These are phyloP conservation scores for Nicotiana attenuata DNA, from an alignment of 257 asterid species.

Conservation along the genomic window DNA sequence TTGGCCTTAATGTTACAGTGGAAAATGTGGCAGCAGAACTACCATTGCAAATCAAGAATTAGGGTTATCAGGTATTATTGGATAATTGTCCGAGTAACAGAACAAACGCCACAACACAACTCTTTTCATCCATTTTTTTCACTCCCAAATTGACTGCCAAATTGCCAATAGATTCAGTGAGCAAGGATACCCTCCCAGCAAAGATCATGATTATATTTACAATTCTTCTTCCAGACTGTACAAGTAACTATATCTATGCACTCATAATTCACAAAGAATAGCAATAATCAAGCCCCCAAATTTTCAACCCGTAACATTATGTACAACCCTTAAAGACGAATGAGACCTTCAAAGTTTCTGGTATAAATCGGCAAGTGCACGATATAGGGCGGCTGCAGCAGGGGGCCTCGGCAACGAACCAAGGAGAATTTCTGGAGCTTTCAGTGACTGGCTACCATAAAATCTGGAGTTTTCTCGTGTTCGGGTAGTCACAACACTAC, in stretches of 20 bases:
- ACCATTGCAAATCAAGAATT: neutral
- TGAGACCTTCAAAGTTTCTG: conserved; percentile 29
- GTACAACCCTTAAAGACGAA: neutral
- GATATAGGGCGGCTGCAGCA: conserved; percentile 83
- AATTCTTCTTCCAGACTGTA: conserved; percentile 4
- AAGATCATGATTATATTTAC: neutral
- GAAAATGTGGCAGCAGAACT: neutral
- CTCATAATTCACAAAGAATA: conserved; percentile 9
- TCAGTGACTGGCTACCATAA: conserved; percentile 73
- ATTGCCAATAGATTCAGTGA: neutral
- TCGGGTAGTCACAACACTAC: conserved; percentile 81
- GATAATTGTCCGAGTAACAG: neutral
- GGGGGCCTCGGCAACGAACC: conserved; percentile 90
- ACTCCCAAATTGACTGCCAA: neutral
- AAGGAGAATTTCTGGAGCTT: conserved; percentile 63
- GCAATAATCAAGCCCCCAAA: conserved; percentile 1
- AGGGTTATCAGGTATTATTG: neutral
- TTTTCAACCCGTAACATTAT: neutral
- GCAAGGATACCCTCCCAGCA: neutral
- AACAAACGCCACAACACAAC: neutral
- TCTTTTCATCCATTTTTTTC: neutral
- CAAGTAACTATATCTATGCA: neutral
- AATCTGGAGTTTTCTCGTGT: conserved; percentile 65
- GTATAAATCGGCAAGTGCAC: conserved; percentile 64
- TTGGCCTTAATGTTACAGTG: neutral